phyloP scores from a whole-genome alignment of 352 stramenopile species.

The Pythium plurisporium region DNA sequence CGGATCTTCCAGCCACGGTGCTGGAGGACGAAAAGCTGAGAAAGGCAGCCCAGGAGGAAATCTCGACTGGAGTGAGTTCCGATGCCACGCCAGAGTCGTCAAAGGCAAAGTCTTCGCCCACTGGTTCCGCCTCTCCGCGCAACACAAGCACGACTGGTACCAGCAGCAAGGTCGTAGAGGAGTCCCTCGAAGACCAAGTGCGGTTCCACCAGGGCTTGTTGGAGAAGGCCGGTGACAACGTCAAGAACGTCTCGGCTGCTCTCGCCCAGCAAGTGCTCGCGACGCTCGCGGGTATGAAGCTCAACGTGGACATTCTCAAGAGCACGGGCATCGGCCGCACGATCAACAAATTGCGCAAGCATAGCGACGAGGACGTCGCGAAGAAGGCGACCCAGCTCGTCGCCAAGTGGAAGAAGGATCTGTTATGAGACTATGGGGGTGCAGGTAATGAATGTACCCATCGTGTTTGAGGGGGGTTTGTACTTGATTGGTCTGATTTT shows the following conservation, averaged over 20 bases:
- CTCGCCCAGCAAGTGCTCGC: constrained; percentile 68
- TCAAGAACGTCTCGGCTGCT: constrained; percentile 67
- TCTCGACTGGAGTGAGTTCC: background rate
- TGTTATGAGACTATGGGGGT: constrained; percentile 55
- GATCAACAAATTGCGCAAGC: constrained; percentile 87
- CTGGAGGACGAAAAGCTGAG: constrained; percentile 23
- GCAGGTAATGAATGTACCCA: constrained; percentile 23
- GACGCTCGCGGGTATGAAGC: constrained; percentile 56
- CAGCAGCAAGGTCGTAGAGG: constrained; percentile 12
- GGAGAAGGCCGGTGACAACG: constrained; percentile 58
- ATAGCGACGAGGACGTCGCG: constrained; percentile 52
- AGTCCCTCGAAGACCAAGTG: constrained; percentile 64
- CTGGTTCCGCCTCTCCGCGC: background rate
- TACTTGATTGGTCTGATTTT: constrained; percentile 14
- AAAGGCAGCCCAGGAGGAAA: background rate
- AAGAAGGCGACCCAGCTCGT: constrained; percentile 66
- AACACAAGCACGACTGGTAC: background rate
- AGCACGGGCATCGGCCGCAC: constrained; percentile 69
- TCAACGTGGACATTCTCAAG: constrained; percentile 85
- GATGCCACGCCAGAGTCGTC: background rate
- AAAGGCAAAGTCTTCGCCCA: background rate
- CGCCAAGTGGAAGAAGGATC: constrained; percentile 83
- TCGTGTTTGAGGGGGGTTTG: constrained; percentile 14
- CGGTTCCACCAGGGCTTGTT: constrained; percentile 69
- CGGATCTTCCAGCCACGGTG: constrained; percentile 29